A percentile compares a stretch with the other conserved stretches of the same genome.
phyloP scores from a whole-genome alignment of 75 land plant genomes.

The Selaginella moellendorffii region DNA sequence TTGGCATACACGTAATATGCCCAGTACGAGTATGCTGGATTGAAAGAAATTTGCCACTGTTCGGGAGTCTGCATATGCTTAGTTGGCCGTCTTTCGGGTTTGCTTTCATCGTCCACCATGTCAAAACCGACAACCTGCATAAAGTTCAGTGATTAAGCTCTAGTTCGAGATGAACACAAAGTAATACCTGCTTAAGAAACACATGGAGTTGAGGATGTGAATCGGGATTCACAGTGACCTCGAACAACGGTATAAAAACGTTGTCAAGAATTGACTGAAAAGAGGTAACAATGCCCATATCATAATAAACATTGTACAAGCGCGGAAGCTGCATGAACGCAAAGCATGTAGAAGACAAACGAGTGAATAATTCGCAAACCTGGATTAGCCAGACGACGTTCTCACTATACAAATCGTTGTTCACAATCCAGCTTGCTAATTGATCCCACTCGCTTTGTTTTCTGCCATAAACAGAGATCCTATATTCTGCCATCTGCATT shows the following conservation, averaged over 20 bases:
- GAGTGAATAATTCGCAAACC: constrained; percentile 23
- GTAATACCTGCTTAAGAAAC: constrained; percentile 79
- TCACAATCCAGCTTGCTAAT: constrained; percentile 96
- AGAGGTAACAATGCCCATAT: constrained; percentile 88
- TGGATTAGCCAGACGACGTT: constrained; percentile 98
- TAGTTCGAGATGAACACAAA: no score
- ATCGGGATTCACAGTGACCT: constrained; percentile 84
- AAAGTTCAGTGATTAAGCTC: no score
- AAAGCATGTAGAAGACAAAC: constrained; percentile 9
- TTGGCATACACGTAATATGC: constrained; percentile 96
- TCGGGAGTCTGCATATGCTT: constrained; percentile 98
- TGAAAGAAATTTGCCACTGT: constrained; percentile 80
- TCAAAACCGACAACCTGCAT: constrained; percentile 94
- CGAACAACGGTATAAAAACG: constrained; percentile 90
- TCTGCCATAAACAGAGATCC: constrained; percentile 90
- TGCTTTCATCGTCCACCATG: constrained; percentile 99
- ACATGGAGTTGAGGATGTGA: constrained; percentile 96
- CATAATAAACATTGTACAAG: constrained; percentile 84
- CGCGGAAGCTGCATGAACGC: constrained; percentile 60
- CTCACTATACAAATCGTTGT: constrained; percentile 85
- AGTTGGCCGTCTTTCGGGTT: constrained; percentile 97
- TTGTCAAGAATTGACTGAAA: constrained; percentile 89
- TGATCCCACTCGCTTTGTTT: constrained; percentile 99
- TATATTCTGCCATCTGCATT: constrained; percentile 91
- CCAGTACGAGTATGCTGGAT: constrained; percentile 97